Evolutionary conservation across 1,139 yeast genomes (phyloP).

Genomic region (Tardiomyces blankii): DNA sequence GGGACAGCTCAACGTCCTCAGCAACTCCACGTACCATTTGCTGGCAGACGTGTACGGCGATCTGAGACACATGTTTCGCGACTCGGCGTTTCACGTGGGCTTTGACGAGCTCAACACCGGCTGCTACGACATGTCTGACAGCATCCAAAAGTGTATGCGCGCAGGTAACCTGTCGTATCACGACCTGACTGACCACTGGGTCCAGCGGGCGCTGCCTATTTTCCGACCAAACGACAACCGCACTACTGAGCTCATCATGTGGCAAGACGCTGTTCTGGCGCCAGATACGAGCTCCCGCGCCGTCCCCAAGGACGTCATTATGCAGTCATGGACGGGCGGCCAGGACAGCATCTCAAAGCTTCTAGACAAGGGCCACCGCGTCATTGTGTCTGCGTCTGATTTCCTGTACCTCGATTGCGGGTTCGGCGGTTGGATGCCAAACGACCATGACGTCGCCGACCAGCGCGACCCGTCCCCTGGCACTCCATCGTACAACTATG

Average conservation of each 20-base stretch:
- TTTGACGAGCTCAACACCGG: slow-evolving; percentile 32
- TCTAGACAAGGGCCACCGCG: slow-evolving; percentile 33
- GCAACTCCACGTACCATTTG: slow-evolving; percentile 29
- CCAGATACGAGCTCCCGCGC: slow-evolving; percentile 11
- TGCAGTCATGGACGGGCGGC: slow-evolving; percentile 35
- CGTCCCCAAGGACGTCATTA: slow-evolving; percentile 27
- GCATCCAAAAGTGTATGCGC: slow-evolving; percentile 25
- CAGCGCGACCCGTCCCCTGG: slow-evolving; percentile 19
- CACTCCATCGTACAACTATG: slow-evolving; percentile 25
- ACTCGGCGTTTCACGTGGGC: slow-evolving; percentile 37
- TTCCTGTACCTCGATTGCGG: slow-evolving; percentile 40
- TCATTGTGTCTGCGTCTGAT: slow-evolving; percentile 31
- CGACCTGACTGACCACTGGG: slow-evolving; percentile 32
- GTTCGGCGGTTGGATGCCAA: slow-evolving; percentile 33
- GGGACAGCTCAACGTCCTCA: slow-evolving; percentile 35
- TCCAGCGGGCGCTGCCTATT: slow-evolving; percentile 31
- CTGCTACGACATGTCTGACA: slow-evolving; percentile 30
- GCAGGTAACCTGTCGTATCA: slow-evolving; percentile 20
- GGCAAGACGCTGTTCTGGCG: slow-evolving; percentile 35
- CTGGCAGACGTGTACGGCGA: slow-evolving; percentile 31
- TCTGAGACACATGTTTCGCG: slow-evolving; percentile 28
- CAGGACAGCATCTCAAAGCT: slow-evolving; percentile 24
- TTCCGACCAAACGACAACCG: slow-evolving; percentile 17
- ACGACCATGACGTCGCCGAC: slow-evolving; percentile 28
- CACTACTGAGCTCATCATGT: slow-evolving; percentile 31